Evolutionary conservation across 2,329 filamentous ascomycete genomes (phyloP), one percentile per base, ranked within the genome.

Genomic region (Venturia pyrina): DNA sequence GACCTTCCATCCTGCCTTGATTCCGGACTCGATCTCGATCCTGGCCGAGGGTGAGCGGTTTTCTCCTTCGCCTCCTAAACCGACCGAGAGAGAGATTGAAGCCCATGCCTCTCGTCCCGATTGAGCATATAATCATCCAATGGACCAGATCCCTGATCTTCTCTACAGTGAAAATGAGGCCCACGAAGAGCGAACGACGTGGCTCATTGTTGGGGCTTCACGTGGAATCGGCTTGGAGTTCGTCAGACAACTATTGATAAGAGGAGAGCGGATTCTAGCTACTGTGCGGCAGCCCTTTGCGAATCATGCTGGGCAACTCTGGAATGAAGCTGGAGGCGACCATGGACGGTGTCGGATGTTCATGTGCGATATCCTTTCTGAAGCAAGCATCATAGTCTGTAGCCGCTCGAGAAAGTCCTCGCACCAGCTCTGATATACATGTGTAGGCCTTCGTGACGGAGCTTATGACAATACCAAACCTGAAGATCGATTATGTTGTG

Each of bases 401-500:
- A 21, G 21, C n/a, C 48, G 48, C 13, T 15, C 8, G 28, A 11
- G 4, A 28, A 28, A 4, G 21, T 67, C 71, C 75, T 72, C 37
- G 67, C 73, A 63, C n/a, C 17, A 57, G 64, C 64, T 57, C 53
- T 43, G 19, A 43, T 65, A 66, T 44, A 11, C 10, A 65, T 19
- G 46, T 37, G 10, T 69, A 81, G 79, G 75, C 74, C 70, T 81
- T 81, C 70, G 77, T 79, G 40, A 68, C 67, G 46, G 73, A 78
- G 57, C 71, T 82, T 65, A 69, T 74, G 64, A 69, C 71, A 41
- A 75, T 78, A 60, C 75, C 77, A 37, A 76, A 76, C 66, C 71
- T 80, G 62, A 78, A 75, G 66, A 79, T 84, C 61, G 82, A 84
- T 73, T 80, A 81, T 72, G 78, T 83, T 48, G 78, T 86, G n/a